These are phyloP conservation scores for Fusarium longipes DNA, from an alignment of 2,329 filamentous ascomycete species.

Conservation along the genomic window DNA sequence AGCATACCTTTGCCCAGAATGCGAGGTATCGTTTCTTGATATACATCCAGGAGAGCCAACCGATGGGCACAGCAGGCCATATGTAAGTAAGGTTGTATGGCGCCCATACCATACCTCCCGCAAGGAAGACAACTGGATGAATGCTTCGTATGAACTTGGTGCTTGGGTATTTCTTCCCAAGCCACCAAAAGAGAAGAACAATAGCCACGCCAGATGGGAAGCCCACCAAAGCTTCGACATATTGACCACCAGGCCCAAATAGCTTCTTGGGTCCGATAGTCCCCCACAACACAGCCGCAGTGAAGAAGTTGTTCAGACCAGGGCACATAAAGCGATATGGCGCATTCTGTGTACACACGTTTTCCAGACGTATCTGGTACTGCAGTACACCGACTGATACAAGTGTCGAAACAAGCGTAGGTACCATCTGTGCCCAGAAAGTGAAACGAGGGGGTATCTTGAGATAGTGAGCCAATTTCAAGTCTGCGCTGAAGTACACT, in stretches of 20 bases:
- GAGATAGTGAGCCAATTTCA: slow-evolving; percentile 58
- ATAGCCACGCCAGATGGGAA: slow-evolving; percentile 55
- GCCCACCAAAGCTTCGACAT: slow-evolving; percentile 51
- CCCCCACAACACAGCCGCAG: slow-evolving; percentile 56
- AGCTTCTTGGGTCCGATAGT: slow-evolving; percentile 54
- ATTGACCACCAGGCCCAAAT: slow-evolving; percentile 52
- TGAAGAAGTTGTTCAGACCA: slow-evolving; percentile 54
- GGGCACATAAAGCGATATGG: slow-evolving; percentile 54
- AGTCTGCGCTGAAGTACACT: slow-evolving; percentile 51
- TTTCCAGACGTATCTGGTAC: slow-evolving; percentile 52
- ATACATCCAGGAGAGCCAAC: slow-evolving; percentile 61
- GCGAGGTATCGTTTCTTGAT: slow-evolving; percentile 57
- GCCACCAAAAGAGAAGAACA: slow-evolving; percentile 52
- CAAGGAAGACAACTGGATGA: slow-evolving; percentile 57
- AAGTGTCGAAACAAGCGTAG: slow-evolving; percentile 51
- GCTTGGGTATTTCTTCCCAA: slow-evolving; percentile 50
- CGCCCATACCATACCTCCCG: slow-evolving; percentile 55
- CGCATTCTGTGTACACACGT: slow-evolving; percentile 53
- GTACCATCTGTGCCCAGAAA: slow-evolving; percentile 52
- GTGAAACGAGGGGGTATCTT: slow-evolving; percentile 56
- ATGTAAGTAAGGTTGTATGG: slow-evolving; percentile 61
- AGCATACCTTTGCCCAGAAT: slow-evolving; percentile 60
- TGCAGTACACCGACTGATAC: slow-evolving; percentile 52
- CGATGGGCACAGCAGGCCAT: slow-evolving; percentile 60
- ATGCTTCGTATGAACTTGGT: slow-evolving; percentile 52